Evolutionary conservation across 441 rosid genomes (phyloP).

Genomic region (Rhodomyrtus psidioides): DNA sequence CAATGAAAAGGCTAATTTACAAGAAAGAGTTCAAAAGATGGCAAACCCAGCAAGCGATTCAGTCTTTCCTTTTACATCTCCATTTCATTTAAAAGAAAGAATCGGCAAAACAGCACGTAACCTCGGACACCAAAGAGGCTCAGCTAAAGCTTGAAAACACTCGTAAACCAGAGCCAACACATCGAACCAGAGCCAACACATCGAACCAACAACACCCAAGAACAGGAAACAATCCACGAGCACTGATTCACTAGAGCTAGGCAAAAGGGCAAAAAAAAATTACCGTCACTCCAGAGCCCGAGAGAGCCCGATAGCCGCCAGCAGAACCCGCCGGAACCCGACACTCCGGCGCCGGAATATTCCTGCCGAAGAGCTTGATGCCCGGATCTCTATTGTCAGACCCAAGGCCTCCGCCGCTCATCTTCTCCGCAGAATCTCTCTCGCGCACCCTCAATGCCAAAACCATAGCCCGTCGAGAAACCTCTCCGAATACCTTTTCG

Average conservation of each 20-base stretch:
- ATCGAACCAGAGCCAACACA: neutral
- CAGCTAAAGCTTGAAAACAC: neutral
- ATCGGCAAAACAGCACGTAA: neutral
- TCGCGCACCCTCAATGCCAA: slow-evolving; percentile 9
- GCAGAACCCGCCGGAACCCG: slow-evolving; percentile 26
- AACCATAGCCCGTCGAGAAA: slow-evolving; percentile 15
- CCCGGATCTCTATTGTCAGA: slow-evolving; percentile 35
- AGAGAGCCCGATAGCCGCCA: neutral
- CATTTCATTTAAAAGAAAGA: neutral
- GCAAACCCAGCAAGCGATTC: neutral
- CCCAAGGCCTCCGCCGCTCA: slow-evolving; percentile 17
- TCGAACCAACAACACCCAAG: neutral
- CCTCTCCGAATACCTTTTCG: neutral
- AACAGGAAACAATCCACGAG: neutral
- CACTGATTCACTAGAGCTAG: neutral
- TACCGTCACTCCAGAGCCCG: neutral
- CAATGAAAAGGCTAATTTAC: neutral
- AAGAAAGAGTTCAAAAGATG: neutral
- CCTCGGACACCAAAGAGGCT: neutral
- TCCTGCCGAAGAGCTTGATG: slow-evolving; percentile 63
- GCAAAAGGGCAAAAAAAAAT: neutral
- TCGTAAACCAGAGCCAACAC: neutral
- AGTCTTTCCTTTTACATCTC: neutral
- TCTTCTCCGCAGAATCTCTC: neutral
- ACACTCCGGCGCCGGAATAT: slow-evolving; percentile 40